Base-by-base conservation (phyloP, 2,329 filamentous ascomycete genomes). In the Simplicillium sp. region DNA sequence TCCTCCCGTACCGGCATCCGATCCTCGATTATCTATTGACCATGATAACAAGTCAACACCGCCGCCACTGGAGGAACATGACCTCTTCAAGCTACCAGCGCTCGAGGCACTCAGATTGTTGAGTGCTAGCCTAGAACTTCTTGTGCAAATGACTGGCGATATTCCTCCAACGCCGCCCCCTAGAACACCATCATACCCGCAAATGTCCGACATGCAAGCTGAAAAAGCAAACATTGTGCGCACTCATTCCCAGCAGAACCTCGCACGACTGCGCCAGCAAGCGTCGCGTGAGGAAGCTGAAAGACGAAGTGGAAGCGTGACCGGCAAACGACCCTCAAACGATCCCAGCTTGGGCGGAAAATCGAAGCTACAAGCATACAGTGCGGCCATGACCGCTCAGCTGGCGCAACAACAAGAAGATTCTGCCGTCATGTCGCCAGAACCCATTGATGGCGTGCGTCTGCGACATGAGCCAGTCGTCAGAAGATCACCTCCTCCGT, bases 81-180 rank as follows among this genome's bases (percentile, higher is more conserved):
- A 88, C 57, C 73, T 94, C 46, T 85, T 84, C 62, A 75, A 75
- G 39, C 71, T 96, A 44, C 67, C 79, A 1, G 79, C 87, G 3
- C 70, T 82, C 39, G 80, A 80, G 2, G 89, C 89, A 5, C 73
- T 97, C 54, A 84, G 82, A 54, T 68, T 94, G 47, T 73, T 97
- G n/a, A 81, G 81, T 49, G 71, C 77, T 32, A 77, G 77, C 43
- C 68, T 88, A 45, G 83, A 88, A 52, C 71, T 77, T 4, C 70
- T 92, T 39, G 82, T 87, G 20, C 73, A 75, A 47, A 69, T 82
- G 44, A 86, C 83, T 2, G 84, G 85, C 54, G 86, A 94, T 54
- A 70, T 92, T 11, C 86, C 85, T 16, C 84, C 83, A 13, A 92
- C 82, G n/a, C 85, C 83, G 41, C 82, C 84, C 5, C 73, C 81